These are phyloP conservation scores for Chlorella sorokiniana DNA, from an alignment of 139 green algal genomes.

Conservation along the genomic window DNA sequence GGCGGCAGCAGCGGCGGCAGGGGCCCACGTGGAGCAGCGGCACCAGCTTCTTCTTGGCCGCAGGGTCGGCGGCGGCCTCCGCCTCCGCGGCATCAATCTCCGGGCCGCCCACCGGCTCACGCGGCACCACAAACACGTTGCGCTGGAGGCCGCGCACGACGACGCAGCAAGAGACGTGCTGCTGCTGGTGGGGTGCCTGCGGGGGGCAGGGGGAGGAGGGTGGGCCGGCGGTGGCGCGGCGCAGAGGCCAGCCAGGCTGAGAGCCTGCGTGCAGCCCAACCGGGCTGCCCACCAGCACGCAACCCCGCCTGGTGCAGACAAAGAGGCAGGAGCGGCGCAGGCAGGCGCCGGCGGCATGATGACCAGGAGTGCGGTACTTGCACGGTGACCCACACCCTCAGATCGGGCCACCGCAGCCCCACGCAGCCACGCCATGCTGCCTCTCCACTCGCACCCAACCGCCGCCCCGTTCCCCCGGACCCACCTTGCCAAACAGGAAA, in stretches of 20 bases:
- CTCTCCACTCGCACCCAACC: not conserved
- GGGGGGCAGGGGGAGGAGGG: not conserved
- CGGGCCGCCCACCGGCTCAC: slow-evolving; percentile 49
- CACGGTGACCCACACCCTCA: too few relatives aligned
- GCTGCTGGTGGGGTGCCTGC: slow-evolving; percentile 44
- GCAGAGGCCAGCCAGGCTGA: not conserved
- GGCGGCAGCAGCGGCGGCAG: not conserved
- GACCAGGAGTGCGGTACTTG: too few relatives aligned
- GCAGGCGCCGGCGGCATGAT: too few relatives aligned
- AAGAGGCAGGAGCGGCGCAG: too few relatives aligned
- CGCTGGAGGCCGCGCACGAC: slow-evolving; percentile 64
- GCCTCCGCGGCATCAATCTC: slow-evolving; percentile 64
- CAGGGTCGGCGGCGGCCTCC: slow-evolving; percentile 45
- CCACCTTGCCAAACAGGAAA: slow-evolving; percentile 95
- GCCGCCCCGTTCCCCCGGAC: not conserved
- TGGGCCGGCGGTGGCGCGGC: not conserved
- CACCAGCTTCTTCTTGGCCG: slow-evolving; percentile 47
- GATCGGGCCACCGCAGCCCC: too few relatives aligned
- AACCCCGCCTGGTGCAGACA: too few relatives aligned
- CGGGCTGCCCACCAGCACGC: not conserved
- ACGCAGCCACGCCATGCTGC: not conserved
- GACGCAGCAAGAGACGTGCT: slow-evolving; percentile 73
- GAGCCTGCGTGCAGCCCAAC: not conserved
- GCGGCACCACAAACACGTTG: slow-evolving; percentile 85
- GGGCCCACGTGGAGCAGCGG: slow-evolving; percentile 47